A percentile compares a stretch with the other conserved stretches of the same genome.
phyloP scores from a whole-genome alignment of 495 filamentous ascomycete genomes.

The Tuber magnatum region DNA sequence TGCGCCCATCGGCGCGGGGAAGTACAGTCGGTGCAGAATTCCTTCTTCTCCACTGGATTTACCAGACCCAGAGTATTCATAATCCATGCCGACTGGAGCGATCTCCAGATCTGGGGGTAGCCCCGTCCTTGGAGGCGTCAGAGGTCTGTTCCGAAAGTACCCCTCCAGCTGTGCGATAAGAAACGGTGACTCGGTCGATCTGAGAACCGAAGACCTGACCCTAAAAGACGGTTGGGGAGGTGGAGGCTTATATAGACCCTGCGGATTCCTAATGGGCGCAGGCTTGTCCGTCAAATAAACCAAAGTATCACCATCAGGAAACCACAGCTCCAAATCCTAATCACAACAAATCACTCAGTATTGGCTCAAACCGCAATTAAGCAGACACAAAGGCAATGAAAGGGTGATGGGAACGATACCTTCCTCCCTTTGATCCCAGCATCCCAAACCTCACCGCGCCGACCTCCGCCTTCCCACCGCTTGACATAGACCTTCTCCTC shows the following conservation, averaged over 20 bases:
- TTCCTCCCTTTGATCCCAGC: conserved; percentile 27
- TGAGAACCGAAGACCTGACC: conserved; percentile 52
- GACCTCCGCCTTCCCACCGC: conserved; percentile 37
- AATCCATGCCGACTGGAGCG: conserved; percentile 24
- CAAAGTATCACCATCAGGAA: conserved; percentile 55
- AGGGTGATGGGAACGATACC: conserved; percentile 12
- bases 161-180: conserved; percentile 50
- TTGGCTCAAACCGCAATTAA: not conserved
- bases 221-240: conserved; percentile 52
- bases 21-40: conserved; percentile 55
- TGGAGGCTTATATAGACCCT: conserved; percentile 40
- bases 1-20: conserved; percentile 48
- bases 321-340: conserved; percentile 58
- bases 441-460: conserved; percentile 36
- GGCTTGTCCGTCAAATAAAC: conserved; percentile 49
- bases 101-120: not conserved
- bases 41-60: conserved; percentile 45
- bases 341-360: conserved; percentile 17
- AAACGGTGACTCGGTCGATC: conserved; percentile 50
- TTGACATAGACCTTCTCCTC: conserved; percentile 34
- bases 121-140: conserved; percentile 26
- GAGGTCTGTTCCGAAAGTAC: conserved; percentile 45
- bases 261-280: conserved; percentile 29
- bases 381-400: not conserved
- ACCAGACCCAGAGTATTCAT: conserved; percentile 40